phyloP scores from a whole-genome alignment of 805 yeast genomes.

The Zygotorulaspora sp. region DNA sequence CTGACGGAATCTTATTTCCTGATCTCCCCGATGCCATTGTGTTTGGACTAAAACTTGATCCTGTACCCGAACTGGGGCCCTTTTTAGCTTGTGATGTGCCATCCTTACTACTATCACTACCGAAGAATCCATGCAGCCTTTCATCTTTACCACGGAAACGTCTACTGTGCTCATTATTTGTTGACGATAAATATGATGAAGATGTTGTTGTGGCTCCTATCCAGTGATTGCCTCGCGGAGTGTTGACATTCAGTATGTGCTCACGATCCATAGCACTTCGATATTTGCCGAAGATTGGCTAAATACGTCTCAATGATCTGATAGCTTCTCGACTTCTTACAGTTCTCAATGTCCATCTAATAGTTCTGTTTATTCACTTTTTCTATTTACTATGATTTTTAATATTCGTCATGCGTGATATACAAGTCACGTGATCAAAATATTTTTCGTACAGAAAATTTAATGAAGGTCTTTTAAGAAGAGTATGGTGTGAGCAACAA shows the following conservation, averaged over 20 bases:
- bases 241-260: slow-evolving; percentile 14
- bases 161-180: slow-evolving; percentile 14
- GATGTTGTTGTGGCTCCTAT: slow-evolving; percentile 20
- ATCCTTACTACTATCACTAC: background rate
- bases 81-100: background rate
- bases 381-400: too few species aligned
- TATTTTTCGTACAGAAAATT: background rate
- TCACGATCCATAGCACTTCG: slow-evolving; percentile 18
- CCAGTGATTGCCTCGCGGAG: slow-evolving; percentile 34
- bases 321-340: too few species aligned
- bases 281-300: too few species aligned
- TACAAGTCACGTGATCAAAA: background rate
- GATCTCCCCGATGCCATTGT: background rate
- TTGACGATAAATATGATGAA: slow-evolving; percentile 8
- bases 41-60: background rate
- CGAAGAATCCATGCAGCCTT: background rate
- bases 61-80: background rate
- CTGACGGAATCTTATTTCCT: background rate
- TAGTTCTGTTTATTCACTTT: too few species aligned
- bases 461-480: background rate
- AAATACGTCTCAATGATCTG: too few species aligned
- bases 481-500: background rate
- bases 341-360: too few species aligned
- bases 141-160: background rate
- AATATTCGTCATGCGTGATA: too few species aligned